Evolutionary conservation across 768 basidiomycete species (phyloP).

Genomic region (Tylopilus rubrobrunneus): DNA sequence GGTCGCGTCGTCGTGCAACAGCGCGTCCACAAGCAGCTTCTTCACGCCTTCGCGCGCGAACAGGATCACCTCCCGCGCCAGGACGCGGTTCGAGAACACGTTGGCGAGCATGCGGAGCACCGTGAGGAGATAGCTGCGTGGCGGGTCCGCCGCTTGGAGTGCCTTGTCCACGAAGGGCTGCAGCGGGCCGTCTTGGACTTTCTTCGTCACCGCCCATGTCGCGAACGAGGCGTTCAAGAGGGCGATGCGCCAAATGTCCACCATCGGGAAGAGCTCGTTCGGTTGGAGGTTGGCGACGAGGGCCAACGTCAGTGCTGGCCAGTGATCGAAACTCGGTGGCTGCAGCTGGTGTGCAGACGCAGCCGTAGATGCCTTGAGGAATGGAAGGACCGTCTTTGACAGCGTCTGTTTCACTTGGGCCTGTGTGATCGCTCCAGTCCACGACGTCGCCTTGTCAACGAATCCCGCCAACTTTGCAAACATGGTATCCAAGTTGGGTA

Average conservation of each 20-base stretch:
- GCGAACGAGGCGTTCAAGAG: conserved; percentile 60
- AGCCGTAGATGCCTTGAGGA: conserved; percentile 55
- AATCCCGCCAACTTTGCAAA: conserved; percentile 57
- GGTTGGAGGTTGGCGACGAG: conserved; percentile 38
- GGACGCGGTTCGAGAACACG: conserved; percentile 45
- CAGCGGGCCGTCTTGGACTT: conserved; percentile 39
- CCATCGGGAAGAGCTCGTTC: conserved; percentile 69
- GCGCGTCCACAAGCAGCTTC: conserved; percentile 55
- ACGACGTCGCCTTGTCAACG: conserved; percentile 47
- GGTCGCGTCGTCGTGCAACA: conserved; percentile 62
- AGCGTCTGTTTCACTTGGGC: conserved; percentile 50
- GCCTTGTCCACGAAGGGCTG: conserved; percentile 45
- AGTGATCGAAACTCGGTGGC: conserved; percentile 40
- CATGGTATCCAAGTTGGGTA: conserved; percentile 65
- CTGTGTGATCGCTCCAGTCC: conserved; percentile 27
- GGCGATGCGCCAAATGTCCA: conserved; percentile 80
- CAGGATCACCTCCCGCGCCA: conserved; percentile 40
- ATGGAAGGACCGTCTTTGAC: conserved; percentile 48
- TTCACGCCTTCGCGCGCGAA: conserved; percentile 39
- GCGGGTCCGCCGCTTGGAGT: conserved; percentile 26
- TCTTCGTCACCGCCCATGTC: conserved; percentile 41
- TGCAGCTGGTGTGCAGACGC: conserved; percentile 26
- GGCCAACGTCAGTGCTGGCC: conserved; percentile 42
- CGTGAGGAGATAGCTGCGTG: conserved; percentile 61
- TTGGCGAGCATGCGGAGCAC: conserved; percentile 68